Percentiles rank a stretch among this genome's conserved stretches.
Evolutionary conservation across 441 rosid species (phyloP).

Genomic region (Euphorbia corollata): DNA sequence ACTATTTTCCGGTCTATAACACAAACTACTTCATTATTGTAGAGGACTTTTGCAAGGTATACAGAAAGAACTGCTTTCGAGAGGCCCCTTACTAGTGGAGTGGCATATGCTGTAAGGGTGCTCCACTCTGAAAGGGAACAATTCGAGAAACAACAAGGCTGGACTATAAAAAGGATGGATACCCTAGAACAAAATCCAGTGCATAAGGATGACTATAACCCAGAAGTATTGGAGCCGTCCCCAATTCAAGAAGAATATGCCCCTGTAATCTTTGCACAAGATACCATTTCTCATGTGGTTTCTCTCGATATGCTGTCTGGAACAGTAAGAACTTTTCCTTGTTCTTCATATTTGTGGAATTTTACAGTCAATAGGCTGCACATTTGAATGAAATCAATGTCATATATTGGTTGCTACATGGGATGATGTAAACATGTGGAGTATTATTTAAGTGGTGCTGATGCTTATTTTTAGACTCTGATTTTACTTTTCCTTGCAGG

Average conservation of each 20-base stretch:
- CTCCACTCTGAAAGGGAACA: constrained; percentile 81
- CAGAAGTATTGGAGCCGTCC: constrained; percentile 58
- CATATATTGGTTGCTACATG: not conserved
- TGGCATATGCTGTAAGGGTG: constrained; percentile 88
- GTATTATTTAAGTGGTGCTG: not conserved
- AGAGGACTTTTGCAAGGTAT: constrained; percentile 83
- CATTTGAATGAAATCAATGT: not conserved
- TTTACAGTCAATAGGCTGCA: not conserved
- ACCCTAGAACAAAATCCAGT: constrained; percentile 60
- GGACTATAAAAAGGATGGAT: constrained; percentile 84
- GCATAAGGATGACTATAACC: constrained; percentile 61
- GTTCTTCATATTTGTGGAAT: constrained; percentile 6
- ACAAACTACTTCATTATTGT: constrained; percentile 31
- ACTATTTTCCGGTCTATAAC: constrained; percentile 8
- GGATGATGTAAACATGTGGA: not conserved
- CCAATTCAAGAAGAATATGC: constrained; percentile 87
- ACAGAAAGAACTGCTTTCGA: constrained; percentile 91
- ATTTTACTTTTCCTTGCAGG: constrained; percentile 38
- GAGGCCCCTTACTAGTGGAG: constrained; percentile 97
- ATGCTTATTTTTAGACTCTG: constrained; percentile 11
- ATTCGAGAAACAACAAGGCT: constrained; percentile 83
- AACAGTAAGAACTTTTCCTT: constrained; percentile 44
- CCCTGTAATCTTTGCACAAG: constrained; percentile 94
- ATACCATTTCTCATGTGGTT: constrained; percentile 73
- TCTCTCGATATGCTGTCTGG: constrained; percentile 91